These are phyloP conservation scores for Domatiomyces catenatus DNA, from an alignment of 2,329 filamentous ascomycete species.

Conservation along the genomic window DNA sequence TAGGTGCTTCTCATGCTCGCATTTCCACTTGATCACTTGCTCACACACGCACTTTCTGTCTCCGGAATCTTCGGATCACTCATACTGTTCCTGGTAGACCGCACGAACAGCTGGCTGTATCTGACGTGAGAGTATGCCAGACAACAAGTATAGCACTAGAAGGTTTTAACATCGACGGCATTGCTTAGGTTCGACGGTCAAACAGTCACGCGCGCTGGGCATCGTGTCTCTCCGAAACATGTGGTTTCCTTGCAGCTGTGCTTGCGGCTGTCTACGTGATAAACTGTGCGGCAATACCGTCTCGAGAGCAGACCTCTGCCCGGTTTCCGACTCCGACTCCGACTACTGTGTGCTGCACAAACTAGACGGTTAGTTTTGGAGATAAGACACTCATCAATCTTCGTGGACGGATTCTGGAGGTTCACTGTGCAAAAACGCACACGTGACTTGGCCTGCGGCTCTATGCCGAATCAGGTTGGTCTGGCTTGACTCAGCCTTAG, in stretches of 20 bases:
- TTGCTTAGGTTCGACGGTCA: background rate
- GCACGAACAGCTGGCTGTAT: background rate
- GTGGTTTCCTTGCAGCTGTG: background rate
- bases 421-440: too few species aligned
- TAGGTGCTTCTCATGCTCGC: background rate
- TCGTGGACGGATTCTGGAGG: too few species aligned
- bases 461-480: too few species aligned
- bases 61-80: background rate
- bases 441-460: too few species aligned
- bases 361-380: background rate
- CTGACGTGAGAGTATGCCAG: background rate
- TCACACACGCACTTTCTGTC: background rate
- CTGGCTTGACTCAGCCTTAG: too few species aligned
- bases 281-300: background rate
- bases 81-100: background rate
- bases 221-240: background rate
- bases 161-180: background rate
- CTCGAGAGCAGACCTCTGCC: background rate
- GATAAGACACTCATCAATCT: background rate
- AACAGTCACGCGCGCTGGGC: background rate
- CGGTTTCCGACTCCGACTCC: too few species aligned
- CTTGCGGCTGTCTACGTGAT: background rate
- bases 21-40: background rate
- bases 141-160: background rate
- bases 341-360: background rate